These are phyloP conservation scores for Bryoerythrophyllum caledonicum DNA, from an alignment of 225 moss, liverwort and hornwort species.

Conservation along the genomic window DNA sequence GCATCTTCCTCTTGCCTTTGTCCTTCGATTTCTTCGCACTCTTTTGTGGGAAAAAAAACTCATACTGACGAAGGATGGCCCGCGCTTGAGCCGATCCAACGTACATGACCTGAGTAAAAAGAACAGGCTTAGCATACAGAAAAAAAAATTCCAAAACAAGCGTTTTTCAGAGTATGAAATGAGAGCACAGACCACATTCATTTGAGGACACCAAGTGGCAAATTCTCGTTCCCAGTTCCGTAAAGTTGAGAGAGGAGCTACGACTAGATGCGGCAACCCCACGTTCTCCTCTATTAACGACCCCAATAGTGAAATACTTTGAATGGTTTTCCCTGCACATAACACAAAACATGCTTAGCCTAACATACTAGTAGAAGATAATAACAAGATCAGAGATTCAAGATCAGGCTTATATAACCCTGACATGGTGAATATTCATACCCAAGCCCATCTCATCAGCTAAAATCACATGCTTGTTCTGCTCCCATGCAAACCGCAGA, in stretches of 20 bases:
- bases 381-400: constrained; percentile 9
- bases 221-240: constrained; percentile 98
- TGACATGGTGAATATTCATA: constrained; percentile 37
- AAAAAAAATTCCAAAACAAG: not conserved
- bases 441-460: constrained; percentile 99
- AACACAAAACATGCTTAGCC: not conserved
- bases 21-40: constrained; percentile 81
- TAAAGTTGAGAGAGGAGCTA: constrained; percentile 86
- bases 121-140: not conserved
- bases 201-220: constrained; percentile 89
- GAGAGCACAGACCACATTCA: constrained; percentile 81
- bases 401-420: too few relatives aligned
- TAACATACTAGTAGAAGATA: not conserved
- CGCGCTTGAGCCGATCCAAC: constrained; percentile 95
- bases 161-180: not conserved
- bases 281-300: constrained; percentile 87
- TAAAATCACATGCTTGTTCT: constrained; percentile 92
- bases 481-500: constrained; percentile 91
- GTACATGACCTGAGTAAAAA: constrained; percentile 68
- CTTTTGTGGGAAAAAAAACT: constrained; percentile 88
- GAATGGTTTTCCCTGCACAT: constrained; percentile 86
- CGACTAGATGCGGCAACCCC: constrained; percentile 85
- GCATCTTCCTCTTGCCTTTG: constrained; percentile 77
- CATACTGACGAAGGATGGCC: constrained; percentile 80
- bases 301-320: constrained; percentile 75